Conservation (phyloP, 2,329 filamentous ascomycete genomes). For the Trichoderma guizhouense region DNA sequence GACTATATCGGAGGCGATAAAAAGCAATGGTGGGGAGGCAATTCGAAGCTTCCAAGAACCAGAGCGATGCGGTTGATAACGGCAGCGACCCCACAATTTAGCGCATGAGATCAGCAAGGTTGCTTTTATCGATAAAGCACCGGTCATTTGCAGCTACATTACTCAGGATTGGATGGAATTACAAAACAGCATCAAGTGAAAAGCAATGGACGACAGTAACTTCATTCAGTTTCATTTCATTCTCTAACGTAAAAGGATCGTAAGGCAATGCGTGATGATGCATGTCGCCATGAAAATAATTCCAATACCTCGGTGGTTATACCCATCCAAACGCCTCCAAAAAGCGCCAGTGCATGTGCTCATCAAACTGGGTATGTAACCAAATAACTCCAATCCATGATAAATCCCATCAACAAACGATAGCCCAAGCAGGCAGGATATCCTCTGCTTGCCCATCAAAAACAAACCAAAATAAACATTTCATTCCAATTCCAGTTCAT, state of each 20-base stretch:
- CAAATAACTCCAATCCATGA: slow-evolving; percentile 1
- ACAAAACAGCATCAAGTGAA: neutral
- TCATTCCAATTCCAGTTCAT: neutral
- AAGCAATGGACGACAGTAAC: neutral
- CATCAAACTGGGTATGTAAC: slow-evolving; percentile 2
- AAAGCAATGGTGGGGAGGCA: neutral
- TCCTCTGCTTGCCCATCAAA: neutral
- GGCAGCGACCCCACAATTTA: slow-evolving; percentile 6
- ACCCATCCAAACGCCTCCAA: neutral
- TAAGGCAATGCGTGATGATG: neutral
- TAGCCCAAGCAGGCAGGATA: neutral
- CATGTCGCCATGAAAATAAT: neutral
- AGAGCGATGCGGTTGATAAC: neutral
- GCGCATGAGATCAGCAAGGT: neutral
- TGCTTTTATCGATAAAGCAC: slow-evolving; percentile 12
- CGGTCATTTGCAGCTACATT: neutral
- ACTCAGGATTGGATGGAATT: neutral
- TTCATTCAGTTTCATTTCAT: neutral
- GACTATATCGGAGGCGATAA: neutral
- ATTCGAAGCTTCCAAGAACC: neutral
- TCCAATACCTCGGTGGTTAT: neutral
- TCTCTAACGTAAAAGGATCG: neutral
- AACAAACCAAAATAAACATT: neutral
- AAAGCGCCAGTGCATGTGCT: neutral
- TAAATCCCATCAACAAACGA: neutral